Evolutionary conservation across 116 monocot genomes (phyloP).

Genomic region (Phalaenopsis hybrid): DNA sequence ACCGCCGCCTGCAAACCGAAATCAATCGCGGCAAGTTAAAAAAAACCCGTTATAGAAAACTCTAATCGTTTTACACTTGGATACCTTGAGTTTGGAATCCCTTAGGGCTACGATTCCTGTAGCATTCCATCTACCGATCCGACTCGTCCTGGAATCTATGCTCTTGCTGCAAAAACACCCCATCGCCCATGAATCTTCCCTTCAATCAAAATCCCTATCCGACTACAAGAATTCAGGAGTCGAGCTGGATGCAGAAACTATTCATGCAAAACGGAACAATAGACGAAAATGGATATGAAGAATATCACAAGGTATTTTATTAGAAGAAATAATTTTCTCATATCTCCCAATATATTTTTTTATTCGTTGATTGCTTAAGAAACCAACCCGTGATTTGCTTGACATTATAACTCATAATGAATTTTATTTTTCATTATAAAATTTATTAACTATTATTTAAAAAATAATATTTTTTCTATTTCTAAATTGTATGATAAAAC

Average conservation of each 20-base stretch:
- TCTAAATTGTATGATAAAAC: too few species aligned
- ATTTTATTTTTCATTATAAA: too few species aligned
- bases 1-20: not conserved
- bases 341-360: too few species aligned
- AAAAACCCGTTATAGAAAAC: not conserved
- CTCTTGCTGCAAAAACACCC: constrained; percentile 62
- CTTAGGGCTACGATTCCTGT: constrained; percentile 89
- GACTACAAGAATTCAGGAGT: not conserved
- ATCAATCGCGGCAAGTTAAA: not conserved
- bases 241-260: not conserved
- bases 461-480: too few species aligned
- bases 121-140: constrained; percentile 58
- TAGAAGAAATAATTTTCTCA: too few species aligned
- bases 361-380: too few species aligned
- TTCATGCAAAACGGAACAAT: not conserved
- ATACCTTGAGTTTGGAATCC: constrained; percentile 75
- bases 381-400: too few species aligned
- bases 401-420: too few species aligned
- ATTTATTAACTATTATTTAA: too few species aligned
- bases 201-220: not conserved
- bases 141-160: constrained; percentile 36
- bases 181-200: constrained; percentile 23
- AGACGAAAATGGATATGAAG: not conserved
- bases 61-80: not conserved
- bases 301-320: too few species aligned